A percentile compares a stretch with the other conserved stretches of the same genome.
Conservation (phyloP, 805 yeast genomes). For the Saccharomycopsis fodiens region DNA sequence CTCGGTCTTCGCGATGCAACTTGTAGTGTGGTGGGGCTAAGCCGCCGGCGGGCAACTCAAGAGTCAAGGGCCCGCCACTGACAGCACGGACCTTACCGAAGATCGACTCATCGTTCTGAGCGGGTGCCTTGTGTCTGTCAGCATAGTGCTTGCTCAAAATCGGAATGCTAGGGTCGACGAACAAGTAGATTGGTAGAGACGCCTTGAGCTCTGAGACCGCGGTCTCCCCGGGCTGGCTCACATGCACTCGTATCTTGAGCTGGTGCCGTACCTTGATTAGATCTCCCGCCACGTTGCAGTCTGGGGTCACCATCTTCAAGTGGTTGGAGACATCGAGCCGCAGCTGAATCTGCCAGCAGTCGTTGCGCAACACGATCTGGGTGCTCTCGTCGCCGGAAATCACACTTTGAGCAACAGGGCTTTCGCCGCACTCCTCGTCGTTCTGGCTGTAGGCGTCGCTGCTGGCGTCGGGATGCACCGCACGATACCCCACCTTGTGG, state of each 20-base stretch:
- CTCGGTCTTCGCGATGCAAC: conserved; percentile 68
- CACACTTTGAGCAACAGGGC: background rate
- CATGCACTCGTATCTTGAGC: conserved; percentile 67
- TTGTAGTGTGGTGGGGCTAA: conserved; percentile 84
- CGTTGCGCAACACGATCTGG: conserved; percentile 31
- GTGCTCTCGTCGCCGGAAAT: conserved; percentile 4
- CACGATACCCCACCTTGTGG: conserved; percentile 1
- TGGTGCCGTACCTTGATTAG: conserved; percentile 78
- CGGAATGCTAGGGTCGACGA: conserved; percentile 75
- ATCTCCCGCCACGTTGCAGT: conserved; percentile 61
- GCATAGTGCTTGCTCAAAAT: conserved; percentile 38
- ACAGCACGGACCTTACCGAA: background rate
- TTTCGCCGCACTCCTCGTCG: conserved; percentile 20
- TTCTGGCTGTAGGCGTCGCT: conserved; percentile 46
- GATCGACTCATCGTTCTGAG: conserved; percentile 1
- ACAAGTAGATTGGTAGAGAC: conserved; percentile 70
- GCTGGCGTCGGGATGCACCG: conserved; percentile 37
- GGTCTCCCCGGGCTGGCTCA: conserved; percentile 73
- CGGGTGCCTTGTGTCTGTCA: conserved; percentile 4
- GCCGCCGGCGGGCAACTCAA: background rate
- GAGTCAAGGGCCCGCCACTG: background rate
- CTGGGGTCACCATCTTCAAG: conserved; percentile 74
- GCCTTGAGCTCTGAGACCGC: conserved; percentile 90
- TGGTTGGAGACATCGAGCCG: conserved; percentile 61
- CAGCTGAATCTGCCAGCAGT: conserved; percentile 67